These are phyloP conservation scores for Cryptosporidium sp. DNA, from an alignment of 169 alveolate species.

Conservation along the genomic window DNA sequence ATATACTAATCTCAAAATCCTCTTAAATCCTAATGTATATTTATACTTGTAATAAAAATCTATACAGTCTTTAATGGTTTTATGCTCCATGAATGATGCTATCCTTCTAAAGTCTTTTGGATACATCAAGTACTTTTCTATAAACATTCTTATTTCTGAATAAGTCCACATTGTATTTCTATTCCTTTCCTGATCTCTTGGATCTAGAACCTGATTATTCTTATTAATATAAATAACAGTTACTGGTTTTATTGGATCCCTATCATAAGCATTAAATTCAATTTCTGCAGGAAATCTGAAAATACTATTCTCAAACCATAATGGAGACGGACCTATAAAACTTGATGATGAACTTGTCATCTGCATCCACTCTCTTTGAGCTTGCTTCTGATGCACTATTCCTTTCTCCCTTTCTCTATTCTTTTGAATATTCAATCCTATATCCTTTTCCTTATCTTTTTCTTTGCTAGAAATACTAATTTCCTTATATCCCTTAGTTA, in stretches of 20 bases:
- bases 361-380: constrained; percentile 73
- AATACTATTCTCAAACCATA: constrained; percentile 71
- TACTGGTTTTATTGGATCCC: background rate
- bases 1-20: constrained; percentile 53
- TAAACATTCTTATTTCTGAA: constrained; percentile 84
- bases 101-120: constrained; percentile 89
- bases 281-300: constrained; percentile 55
- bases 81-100: constrained; percentile 86
- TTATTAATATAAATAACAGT: background rate
- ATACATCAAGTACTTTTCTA: constrained; percentile 87
- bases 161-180: constrained; percentile 84
- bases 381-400: constrained; percentile 74
- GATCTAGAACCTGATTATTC: constrained; percentile 36
- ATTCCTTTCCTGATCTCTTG: constrained; percentile 76
- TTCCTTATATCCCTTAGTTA: background rate
- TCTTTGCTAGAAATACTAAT: background rate
- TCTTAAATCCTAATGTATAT: constrained; percentile 78
- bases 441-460: constrained; percentile 35
- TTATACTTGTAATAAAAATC: constrained; percentile 79
- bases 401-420: constrained; percentile 68
- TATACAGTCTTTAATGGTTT: constrained; percentile 87
- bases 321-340: constrained; percentile 67
- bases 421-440: constrained; percentile 20
- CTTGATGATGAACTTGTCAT: constrained; percentile 56
- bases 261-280: constrained; percentile 21